Evolutionary conservation across 257 asterid species (phyloP), one percentile per base, ranked within the genome.

Genomic region (Galeopsis tetrahit): DNA sequence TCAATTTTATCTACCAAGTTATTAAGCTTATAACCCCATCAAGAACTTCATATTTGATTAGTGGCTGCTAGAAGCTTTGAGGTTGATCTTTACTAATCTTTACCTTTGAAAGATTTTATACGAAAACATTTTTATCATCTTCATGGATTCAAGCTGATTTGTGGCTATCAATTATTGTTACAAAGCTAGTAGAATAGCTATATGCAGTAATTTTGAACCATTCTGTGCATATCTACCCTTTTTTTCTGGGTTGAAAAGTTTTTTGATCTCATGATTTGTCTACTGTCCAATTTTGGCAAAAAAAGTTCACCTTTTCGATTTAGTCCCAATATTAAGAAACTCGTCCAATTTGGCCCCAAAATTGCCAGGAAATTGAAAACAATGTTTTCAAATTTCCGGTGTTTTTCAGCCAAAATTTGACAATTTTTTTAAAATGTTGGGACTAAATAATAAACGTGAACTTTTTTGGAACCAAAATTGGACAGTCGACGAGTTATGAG

Each of bases 61-160:
- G 58, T 39, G 36, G 61, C 43, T 63, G 17, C 28, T 53, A 51
- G 58, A 31, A 40, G 48, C 62, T 33, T 61, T 38, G 3, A 51
- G 15, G 63, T 38, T 48, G 14, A 52, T 49, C 49, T 48, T 39
- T 9, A 38, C 38, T 49, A 55, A 33, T 77, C 69, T 35, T 44
- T 63, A 52, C 69, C 73, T 10, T 15, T 1, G n/a, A 52, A 9
- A 35, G 38, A 40, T 62, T 61, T 32, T 68, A 5, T 36, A 44
- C 5, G 0, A 42, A 31, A 48, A n/a, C 66, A 38, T 40, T 61
- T 28, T 8, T n/a, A 8, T 14, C 64, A 39, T 40, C 42, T 62
- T 67, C 36, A 35, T 46, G n/a, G 57, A 32, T 7, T 38, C 36
- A 51, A 49, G 31, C 63, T 10, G 42, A 4, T 42, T 51, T 55